Percentiles rank a stretch among this genome's conserved stretches.
phyloP scores from a whole-genome alignment of 2,329 filamentous ascomycete genomes.

The Thermomyces lanuginosus region DNA sequence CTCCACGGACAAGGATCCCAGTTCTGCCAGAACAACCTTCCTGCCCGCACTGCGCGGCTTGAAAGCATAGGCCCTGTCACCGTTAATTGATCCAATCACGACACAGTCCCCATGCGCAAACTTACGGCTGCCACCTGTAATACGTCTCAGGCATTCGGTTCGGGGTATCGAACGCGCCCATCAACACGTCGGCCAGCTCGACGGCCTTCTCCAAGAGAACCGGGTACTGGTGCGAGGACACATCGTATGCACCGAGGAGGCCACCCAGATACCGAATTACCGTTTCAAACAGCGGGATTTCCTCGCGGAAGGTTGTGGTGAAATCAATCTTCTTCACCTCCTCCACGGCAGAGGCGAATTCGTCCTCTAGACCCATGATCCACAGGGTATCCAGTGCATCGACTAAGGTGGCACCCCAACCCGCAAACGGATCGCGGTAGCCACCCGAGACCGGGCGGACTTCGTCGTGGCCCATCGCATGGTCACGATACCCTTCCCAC shows the following conservation, averaged over 20 bases:
- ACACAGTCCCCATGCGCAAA: constrained; percentile 4
- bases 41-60: constrained; percentile 46
- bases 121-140: constrained; percentile 57
- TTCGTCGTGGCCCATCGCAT: constrained; percentile 79
- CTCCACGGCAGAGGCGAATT: constrained; percentile 63
- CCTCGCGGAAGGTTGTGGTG: constrained; percentile 46
- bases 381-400: constrained; percentile 70
- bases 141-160: constrained; percentile 81
- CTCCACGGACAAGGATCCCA: constrained; percentile 69
- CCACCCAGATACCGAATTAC: constrained; percentile 84
- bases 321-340: constrained; percentile 66
- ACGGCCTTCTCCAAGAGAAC: constrained; percentile 61
- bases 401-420: constrained; percentile 77
- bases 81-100: constrained; percentile 7
- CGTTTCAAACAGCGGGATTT: constrained; percentile 86
- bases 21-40: constrained; percentile 45
- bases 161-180: constrained; percentile 75
- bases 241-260: constrained; percentile 69
- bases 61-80: constrained; percentile 34
- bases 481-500: constrained; percentile 65
- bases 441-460: constrained; percentile 53
- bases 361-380: constrained; percentile 65
- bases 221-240: constrained; percentile 54
- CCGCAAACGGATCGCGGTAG: constrained; percentile 68
- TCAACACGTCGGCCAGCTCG: constrained; percentile 64